Base-by-base conservation (phyloP, 805 yeast species). In the Suhomyces canberraensis region DNA sequence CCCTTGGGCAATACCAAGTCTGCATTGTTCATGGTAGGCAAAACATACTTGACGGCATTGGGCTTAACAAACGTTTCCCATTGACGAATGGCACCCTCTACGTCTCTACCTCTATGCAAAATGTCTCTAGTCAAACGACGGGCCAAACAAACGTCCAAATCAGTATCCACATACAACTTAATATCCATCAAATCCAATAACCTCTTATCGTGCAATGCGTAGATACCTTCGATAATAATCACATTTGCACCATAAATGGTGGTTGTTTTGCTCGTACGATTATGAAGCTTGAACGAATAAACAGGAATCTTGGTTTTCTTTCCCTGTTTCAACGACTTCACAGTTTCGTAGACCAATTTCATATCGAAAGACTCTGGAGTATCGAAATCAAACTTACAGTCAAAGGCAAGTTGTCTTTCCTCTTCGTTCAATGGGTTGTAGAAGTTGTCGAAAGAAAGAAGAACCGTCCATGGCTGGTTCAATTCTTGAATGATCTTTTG, bases 31-130 rank as follows among this genome's bases (percentile, higher is more conserved):
- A 84, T 75, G 0, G 95, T 84, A 1, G 95, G 93, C 36, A 71
- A 75, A 11, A 91, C 82, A 48, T 73, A 76, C 27, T 79, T 63
- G 16, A 81, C 89, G 7, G 95, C 89, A 56, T 88, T 87, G 5
- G 98, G 98, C 58, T 91, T 93, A 18, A 93, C 98, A 58, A 81
- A 90, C 17, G 67, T 60, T 45, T 85, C 81, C 98, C 98, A 93
- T 54, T 93, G 98, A 46, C 77, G 73, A 41, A 93, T 72, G 13
- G 90, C 84, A 1, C 96, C 95, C 4, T 64, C 69, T 24, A 90
- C 65, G 49, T 90, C 96, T 41, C 98, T 69, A 1, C 95, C 96
- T 42, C 98, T 69, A 42, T 82, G 79, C 11, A 85, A 70, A 36
- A 88, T 89, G 57, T 93, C 98, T 52, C 98, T 71, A 3, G 86